A percentile compares a stretch with the other conserved stretches of the same genome.
These are phyloP conservation scores for Ophiobolus disseminans DNA, from an alignment of 2,329 filamentous ascomycete species.

Conservation along the genomic window DNA sequence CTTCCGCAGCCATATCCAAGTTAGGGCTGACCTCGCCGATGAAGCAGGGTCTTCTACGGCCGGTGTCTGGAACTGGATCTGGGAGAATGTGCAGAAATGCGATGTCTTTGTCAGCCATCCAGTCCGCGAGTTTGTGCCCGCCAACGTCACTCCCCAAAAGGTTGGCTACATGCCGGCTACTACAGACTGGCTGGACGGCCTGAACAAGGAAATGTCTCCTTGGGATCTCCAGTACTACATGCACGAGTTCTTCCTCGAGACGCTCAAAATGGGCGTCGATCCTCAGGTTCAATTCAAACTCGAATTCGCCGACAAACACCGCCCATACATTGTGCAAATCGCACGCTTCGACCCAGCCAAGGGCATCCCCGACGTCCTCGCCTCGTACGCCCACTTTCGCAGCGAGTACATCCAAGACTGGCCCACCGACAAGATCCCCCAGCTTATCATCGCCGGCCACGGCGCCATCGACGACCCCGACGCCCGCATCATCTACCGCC, in stretches of 20 bases:
- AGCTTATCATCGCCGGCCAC: conserved; percentile 80
- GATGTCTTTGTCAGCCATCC: conserved; percentile 86
- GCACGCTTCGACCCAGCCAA: conserved; percentile 85
- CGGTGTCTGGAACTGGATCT: conserved; percentile 78
- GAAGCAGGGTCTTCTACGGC: conserved; percentile 70
- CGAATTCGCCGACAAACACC: conserved; percentile 64
- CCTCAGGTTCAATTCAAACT: conserved; percentile 60
- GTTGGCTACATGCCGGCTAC: conserved; percentile 80
- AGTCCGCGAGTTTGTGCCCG: conserved; percentile 76
- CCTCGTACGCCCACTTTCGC: conserved; percentile 76
- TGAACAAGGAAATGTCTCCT: conserved; percentile 75
- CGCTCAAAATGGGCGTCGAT: no score
- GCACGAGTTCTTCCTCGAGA: conserved; percentile 72
- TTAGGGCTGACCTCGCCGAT: conserved; percentile 75
- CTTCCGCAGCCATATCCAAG: conserved; percentile 84
- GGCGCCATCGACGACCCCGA: conserved; percentile 84
- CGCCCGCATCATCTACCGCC: conserved; percentile 72
- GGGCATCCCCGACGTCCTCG: conserved; percentile 78
- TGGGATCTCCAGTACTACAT: conserved; percentile 78
- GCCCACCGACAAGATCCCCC: conserved; percentile 63
- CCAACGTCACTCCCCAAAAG: conserved; percentile 68
- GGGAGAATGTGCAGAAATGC: conserved; percentile 71
- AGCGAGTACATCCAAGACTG: conserved; percentile 63
- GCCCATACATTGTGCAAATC: conserved; percentile 79
- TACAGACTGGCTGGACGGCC: conserved; percentile 82